Evolutionary conservation across 169 alveolate species (phyloP).

Genomic region (Eimeria necatrix): DNA sequence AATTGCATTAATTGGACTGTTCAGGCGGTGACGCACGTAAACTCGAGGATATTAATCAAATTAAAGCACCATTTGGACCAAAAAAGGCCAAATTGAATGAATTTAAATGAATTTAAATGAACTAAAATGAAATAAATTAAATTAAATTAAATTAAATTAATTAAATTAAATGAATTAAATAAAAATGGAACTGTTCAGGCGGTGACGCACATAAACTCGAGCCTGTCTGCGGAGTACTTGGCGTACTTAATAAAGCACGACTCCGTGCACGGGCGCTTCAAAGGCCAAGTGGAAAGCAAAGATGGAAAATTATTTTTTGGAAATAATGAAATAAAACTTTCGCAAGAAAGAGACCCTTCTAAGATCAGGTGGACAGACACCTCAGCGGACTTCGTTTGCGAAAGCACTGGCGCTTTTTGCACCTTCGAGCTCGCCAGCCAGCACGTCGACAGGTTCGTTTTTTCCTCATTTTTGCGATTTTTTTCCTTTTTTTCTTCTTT

Average conservation of each 20-base stretch:
- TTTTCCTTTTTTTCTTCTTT: too few species aligned
- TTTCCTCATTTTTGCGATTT: neutral
- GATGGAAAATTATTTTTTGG: slow-evolving; percentile 90
- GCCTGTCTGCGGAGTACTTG: slow-evolving; percentile 96
- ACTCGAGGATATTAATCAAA: too few species aligned
- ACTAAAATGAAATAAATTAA: too few species aligned
- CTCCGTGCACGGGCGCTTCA: slow-evolving; percentile 97
- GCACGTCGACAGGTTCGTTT: slow-evolving; percentile 74
- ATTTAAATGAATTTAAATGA: too few species aligned
- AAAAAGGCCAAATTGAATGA: too few species aligned
- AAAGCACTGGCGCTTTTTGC: slow-evolving; percentile 98
- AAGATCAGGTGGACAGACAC: slow-evolving; percentile 97
- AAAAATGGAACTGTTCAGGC: slow-evolving; percentile 25
- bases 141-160: too few species aligned
- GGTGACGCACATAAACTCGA: slow-evolving; percentile 89
- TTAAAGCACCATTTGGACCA: too few species aligned
- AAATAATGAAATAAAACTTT: slow-evolving; percentile 88
- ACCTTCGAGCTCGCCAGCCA: slow-evolving; percentile 89
- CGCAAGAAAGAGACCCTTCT: slow-evolving; percentile 95
- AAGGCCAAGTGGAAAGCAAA: slow-evolving; percentile 90
- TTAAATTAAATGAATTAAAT: too few species aligned
- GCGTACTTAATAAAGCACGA: slow-evolving; percentile 96
- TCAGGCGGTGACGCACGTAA: too few species aligned
- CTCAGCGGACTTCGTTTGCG: slow-evolving; percentile 97
- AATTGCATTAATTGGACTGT: too few species aligned